These are phyloP conservation scores for Hordeum pubiflorum DNA, from an alignment of 202 grass and related monocot species.

Conservation along the genomic window DNA sequence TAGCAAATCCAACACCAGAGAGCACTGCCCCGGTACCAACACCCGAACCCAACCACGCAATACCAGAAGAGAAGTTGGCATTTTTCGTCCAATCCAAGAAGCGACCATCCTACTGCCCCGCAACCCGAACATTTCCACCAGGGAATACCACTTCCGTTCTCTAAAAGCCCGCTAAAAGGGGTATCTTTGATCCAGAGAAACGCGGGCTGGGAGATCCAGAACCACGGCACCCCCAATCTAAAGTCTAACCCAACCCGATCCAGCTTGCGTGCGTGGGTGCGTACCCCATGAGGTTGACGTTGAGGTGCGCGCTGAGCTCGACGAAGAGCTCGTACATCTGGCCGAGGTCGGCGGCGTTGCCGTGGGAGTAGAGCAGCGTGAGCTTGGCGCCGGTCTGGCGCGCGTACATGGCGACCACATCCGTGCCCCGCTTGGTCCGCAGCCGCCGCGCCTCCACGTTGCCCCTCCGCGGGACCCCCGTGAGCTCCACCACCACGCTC, in stretches of 20 bases:
- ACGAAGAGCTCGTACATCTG: constrained; percentile 93
- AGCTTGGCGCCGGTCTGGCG: constrained; percentile 51
- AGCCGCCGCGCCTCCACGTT: constrained; percentile 73
- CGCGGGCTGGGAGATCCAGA: constrained; percentile 7
- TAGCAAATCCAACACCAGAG: neutral
- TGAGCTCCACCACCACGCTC: constrained; percentile 40
- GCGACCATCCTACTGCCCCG: constrained; percentile 8
- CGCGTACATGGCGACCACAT: constrained; percentile 70
- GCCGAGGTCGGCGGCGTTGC: constrained; percentile 81
- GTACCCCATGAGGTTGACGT: constrained; percentile 88
- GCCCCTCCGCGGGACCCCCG: constrained; percentile 42
- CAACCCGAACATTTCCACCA: neutral
- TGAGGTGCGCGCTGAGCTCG: constrained; percentile 74
- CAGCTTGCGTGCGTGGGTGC: neutral
- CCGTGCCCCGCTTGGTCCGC: constrained; percentile 59
- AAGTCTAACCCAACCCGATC: neutral
- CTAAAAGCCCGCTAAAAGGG: neutral
- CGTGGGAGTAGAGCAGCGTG: constrained; percentile 85
- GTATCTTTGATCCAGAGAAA: constrained; percentile 20
- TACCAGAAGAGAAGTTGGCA: neutral
- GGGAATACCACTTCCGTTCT: neutral
- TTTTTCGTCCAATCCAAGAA: neutral
- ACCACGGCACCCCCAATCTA: neutral
- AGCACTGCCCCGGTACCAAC: neutral
- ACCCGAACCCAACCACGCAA: neutral